phyloP scores from a whole-genome alignment of 805 yeast species.

The Alloascoidea hylecoeti region DNA sequence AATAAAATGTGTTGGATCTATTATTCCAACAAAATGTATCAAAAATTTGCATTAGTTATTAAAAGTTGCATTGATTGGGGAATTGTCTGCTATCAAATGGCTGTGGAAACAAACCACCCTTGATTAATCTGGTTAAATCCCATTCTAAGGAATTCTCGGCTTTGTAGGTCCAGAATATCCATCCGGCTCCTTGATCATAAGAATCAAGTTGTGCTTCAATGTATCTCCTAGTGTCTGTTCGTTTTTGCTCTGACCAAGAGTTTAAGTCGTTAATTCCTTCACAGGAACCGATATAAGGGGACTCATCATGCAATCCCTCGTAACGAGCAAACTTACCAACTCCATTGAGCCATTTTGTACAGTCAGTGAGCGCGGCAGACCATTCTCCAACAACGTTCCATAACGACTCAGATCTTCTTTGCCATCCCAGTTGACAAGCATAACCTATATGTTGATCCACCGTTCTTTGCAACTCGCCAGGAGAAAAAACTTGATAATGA shows the following conservation, averaged over 20 bases:
- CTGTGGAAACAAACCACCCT: conserved; percentile 59
- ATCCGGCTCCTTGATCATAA: conserved; percentile 59
- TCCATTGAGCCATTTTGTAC: conserved; percentile 83
- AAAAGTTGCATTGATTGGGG: conserved; percentile 49
- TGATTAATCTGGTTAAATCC: conserved; percentile 57
- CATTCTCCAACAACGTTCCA: conserved; percentile 82
- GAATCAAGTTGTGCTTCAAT: conserved; percentile 91
- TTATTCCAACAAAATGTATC: too few species aligned
- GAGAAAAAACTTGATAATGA: conserved; percentile 75
- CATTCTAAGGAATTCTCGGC: conserved; percentile 76
- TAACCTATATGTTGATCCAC: conserved; percentile 47
- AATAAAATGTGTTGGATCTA: too few species aligned
- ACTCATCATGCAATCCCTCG: conserved; percentile 43
- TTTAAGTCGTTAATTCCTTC: conserved; percentile 26
- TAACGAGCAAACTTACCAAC: conserved; percentile 72
- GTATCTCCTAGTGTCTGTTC: conserved; percentile 45
- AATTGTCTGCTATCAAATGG: conserved; percentile 56
- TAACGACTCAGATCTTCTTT: conserved; percentile 36
- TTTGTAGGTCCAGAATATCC: conserved; percentile 94
- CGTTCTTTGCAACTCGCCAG: conserved; percentile 39
- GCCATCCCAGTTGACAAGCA: conserved; percentile 37
- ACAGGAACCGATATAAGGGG: conserved; percentile 47
- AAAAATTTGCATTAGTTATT: conserved; percentile 11
- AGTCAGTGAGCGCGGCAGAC: conserved; percentile 87
- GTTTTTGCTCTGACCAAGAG: conserved; percentile 48